Percentiles rank a stretch among this genome's conserved stretches.
phyloP scores from a whole-genome alignment of 371 early-diverging fungal species.

The Mucor saturninus region DNA sequence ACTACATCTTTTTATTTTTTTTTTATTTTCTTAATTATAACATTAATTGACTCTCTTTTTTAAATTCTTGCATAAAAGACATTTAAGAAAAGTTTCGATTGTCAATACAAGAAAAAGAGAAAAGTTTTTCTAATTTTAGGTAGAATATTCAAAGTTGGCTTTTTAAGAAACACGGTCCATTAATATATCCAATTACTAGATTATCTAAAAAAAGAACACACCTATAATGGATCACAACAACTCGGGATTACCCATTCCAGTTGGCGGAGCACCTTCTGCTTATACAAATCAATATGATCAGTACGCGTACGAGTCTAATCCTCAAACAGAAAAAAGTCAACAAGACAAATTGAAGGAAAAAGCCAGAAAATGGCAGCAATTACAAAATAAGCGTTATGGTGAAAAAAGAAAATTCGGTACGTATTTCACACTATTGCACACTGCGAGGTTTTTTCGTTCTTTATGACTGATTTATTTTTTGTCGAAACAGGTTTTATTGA shows the following conservation, averaged over 20 bases:
- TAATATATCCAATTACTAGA: not conserved
- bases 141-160: not conserved
- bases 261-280: slow-evolving; percentile 37
- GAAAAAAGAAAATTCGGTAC: slow-evolving; percentile 92
- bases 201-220: slow-evolving; percentile 1
- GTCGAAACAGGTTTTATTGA: slow-evolving; percentile 58
- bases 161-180: not conserved
- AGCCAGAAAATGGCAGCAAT: slow-evolving; percentile 88
- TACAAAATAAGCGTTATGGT: slow-evolving; percentile 91
- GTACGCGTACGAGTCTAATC: slow-evolving; percentile 44
- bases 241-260: slow-evolving; percentile 35
- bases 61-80: too few species aligned
- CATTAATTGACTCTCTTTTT: too few species aligned
- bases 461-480: not conserved
- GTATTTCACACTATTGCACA: not conserved
- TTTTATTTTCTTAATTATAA: too few species aligned
- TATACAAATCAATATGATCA: slow-evolving; percentile 45
- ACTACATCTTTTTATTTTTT: too few species aligned
- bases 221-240: slow-evolving; percentile 21
- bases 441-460: not conserved
- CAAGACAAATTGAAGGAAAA: slow-evolving; percentile 76
- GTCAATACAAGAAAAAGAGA: not conserved
- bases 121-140: not conserved
- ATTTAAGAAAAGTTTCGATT: too few species aligned
- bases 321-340: slow-evolving; percentile 40